Percentiles rank a stretch among this genome's conserved stretches.
Evolutionary conservation across 169 alveolate species (phyloP).

Genomic region (Plasmodium cynomolgi): DNA sequence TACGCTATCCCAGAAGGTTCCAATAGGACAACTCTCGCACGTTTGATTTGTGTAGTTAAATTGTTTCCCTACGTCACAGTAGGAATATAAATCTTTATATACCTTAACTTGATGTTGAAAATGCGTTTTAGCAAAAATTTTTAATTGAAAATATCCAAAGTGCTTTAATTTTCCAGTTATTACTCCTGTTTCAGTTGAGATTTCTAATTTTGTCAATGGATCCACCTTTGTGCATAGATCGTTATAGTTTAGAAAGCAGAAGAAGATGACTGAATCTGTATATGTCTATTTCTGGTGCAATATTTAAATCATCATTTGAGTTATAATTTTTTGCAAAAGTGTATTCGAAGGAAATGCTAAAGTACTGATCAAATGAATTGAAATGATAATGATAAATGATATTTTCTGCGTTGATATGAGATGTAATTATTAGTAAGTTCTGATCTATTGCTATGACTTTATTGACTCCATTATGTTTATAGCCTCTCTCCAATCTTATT

Average conservation of each 20-base stretch:
- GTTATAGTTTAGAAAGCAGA: constrained; percentile 56
- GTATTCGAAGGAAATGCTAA: constrained; percentile 50
- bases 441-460: constrained; percentile 45
- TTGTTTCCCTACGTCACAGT: constrained; percentile 50
- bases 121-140: constrained; percentile 73
- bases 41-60: constrained; percentile 12
- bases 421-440: constrained; percentile 65
- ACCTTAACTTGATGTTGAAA: constrained; percentile 53
- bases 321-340: constrained; percentile 42
- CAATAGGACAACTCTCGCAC: constrained; percentile 69
- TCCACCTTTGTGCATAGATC: constrained; percentile 61
- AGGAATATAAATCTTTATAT: constrained; percentile 54
- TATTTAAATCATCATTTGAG: constrained; percentile 36
- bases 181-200: constrained; percentile 41
- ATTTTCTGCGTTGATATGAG: constrained; percentile 19
- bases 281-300: constrained; percentile 55
- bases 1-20: constrained; percentile 53
- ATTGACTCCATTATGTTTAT: constrained; percentile 33
- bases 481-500: constrained; percentile 44
- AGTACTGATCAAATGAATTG: constrained; percentile 65
- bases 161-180: constrained; percentile 67
- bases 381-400: constrained; percentile 69
- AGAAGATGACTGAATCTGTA: constrained; percentile 30
- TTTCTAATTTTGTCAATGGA: constrained; percentile 51
- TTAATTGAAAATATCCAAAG: constrained; percentile 51